A percentile compares a stretch with the other conserved stretches of the same genome.
Evolutionary conservation across 2,329 filamentous ascomycete species (phyloP).

Genomic region (Beauveria sp.): DNA sequence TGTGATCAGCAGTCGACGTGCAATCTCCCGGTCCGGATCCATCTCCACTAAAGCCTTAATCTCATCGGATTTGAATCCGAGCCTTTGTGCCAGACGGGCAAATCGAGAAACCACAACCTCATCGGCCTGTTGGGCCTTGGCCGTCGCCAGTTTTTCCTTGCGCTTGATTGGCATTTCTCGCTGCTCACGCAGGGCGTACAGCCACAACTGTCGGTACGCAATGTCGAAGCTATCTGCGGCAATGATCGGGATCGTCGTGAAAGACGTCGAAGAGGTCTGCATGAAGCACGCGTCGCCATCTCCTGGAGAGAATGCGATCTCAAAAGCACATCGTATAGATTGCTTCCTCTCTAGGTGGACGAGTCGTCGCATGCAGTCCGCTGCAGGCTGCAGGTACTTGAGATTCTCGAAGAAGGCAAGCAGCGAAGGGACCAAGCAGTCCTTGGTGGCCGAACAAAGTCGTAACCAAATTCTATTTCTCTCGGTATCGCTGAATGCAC

Average conservation of each 20-base stretch:
- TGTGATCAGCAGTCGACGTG: conserved; percentile 1
- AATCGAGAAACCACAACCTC: conserved; percentile 11
- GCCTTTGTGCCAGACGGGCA: conserved; percentile 6
- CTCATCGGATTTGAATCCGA: conserved; percentile 12
- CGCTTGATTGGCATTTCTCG: conserved; percentile 5
- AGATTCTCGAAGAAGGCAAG: too few species aligned
- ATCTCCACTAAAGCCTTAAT: conserved; percentile 5
- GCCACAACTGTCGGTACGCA: conserved; percentile 12
- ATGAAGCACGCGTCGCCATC: neutral
- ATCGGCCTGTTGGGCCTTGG: conserved; percentile 3
- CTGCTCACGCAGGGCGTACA: conserved; percentile 11
- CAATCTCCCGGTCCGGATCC: conserved; percentile 9
- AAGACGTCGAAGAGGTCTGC: conserved; percentile 4
- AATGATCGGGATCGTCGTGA: neutral
- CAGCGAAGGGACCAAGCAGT: too few species aligned
- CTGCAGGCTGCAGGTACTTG: too few species aligned
- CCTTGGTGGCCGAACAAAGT: too few species aligned
- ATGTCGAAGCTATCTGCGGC: conserved; percentile 10
- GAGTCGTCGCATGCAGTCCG: too few species aligned
- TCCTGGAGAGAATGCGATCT: neutral
- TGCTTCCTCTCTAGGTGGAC: too few species aligned
- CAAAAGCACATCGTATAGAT: too few species aligned
- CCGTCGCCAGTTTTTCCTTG: conserved; percentile 5
- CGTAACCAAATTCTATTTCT: too few species aligned
- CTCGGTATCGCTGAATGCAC: too few species aligned